These are phyloP conservation scores for Backusella tarrabulga DNA, from an alignment of 192 early-diverging fungal genomes.

Conservation along the genomic window DNA sequence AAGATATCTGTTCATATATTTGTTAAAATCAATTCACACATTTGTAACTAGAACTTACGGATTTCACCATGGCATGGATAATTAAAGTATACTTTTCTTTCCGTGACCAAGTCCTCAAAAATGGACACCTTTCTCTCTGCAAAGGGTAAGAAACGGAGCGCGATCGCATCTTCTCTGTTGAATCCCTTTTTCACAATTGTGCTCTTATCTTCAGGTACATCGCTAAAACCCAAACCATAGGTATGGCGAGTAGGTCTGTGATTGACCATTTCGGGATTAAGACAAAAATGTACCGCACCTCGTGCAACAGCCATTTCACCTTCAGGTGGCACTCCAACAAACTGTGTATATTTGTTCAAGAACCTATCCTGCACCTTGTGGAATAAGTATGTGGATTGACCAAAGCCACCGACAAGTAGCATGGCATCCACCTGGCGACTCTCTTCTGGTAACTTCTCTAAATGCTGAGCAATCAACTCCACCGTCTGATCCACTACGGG, in stretches of 20 bases:
- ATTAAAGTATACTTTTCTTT: neutral
- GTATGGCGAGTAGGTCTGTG: conserved; percentile 3
- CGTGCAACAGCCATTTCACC: conserved; percentile 46
- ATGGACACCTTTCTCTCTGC: neutral
- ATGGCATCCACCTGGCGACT: conserved; percentile 35
- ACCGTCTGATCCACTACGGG: conserved; percentile 28
- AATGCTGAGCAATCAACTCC: conserved; percentile 41
- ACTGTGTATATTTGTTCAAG: conserved; percentile 36
- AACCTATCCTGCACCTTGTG: conserved; percentile 37
- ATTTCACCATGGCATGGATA: conserved; percentile 1
- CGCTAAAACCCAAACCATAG: neutral
- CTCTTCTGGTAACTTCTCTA: conserved; percentile 32
- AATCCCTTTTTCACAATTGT: neutral
- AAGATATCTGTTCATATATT: neutral
- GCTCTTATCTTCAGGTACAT: neutral
- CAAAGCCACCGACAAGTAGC: conserved; percentile 52
- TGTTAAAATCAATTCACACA: too few relatives aligned
- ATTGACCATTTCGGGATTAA: conserved; percentile 27
- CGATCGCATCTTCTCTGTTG: neutral
- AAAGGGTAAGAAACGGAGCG: neutral
- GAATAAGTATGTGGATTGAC: conserved; percentile 43
- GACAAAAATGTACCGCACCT: conserved; percentile 48
- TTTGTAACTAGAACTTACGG: neutral
- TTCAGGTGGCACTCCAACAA: conserved; percentile 40
- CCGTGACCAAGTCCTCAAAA: neutral